A percentile compares a stretch with the other conserved stretches of the same genome.
Conservation (phyloP, 2,329 filamentous ascomycete species). For the Sarocladiaceae sp. region DNA sequence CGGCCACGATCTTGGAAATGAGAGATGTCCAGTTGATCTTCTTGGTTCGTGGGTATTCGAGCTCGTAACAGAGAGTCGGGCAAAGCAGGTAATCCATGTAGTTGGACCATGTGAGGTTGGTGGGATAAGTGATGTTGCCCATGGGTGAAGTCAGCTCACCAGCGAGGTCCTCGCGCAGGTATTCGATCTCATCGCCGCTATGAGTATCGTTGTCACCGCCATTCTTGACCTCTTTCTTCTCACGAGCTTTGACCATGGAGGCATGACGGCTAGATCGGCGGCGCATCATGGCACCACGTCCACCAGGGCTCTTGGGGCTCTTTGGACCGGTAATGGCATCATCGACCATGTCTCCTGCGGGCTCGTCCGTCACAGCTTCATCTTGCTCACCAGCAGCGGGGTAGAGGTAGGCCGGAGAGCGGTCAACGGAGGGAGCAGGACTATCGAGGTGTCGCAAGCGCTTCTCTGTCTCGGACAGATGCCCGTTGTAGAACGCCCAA, state of each 20-base stretch:
- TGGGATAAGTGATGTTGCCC: slow-evolving; percentile 83
- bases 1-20: slow-evolving; percentile 78
- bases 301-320: background rate
- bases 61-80: slow-evolving; percentile 94
- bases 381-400: slow-evolving; percentile 44
- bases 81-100: slow-evolving; percentile 86
- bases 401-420: slow-evolving; percentile 71
- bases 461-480: slow-evolving; percentile 81
- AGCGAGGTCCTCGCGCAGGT: slow-evolving; percentile 81
- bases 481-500: slow-evolving; percentile 96
- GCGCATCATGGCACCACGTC: background rate
- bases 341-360: too few species aligned
- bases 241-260: slow-evolving; percentile 2
- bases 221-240: background rate
- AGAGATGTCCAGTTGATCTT: slow-evolving; percentile 77
- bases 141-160: slow-evolving; percentile 88
- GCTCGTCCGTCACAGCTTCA: slow-evolving; percentile 10
- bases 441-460: slow-evolving; percentile 75
- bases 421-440: slow-evolving; percentile 56
- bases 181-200: slow-evolving; percentile 50
- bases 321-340: too few species aligned
- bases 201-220: slow-evolving; percentile 12
- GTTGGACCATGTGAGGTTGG: slow-evolving; percentile 79
- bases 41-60: slow-evolving; percentile 83
- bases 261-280: slow-evolving; percentile 3